phyloP scores from a whole-genome alignment of 306 rosid species.

The Prunus campanulata region DNA sequence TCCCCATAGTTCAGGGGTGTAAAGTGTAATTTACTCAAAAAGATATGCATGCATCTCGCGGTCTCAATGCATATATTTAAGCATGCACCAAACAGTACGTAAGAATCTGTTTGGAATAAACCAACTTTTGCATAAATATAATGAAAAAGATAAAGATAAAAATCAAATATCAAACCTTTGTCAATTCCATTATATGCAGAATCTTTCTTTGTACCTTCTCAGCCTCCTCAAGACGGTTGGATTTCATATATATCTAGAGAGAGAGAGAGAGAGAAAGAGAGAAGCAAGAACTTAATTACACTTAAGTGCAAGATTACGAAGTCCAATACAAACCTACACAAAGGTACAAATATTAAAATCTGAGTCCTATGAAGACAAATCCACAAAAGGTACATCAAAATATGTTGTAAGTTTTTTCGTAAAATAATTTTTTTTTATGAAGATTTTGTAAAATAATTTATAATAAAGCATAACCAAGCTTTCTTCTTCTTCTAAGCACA shows the following conservation, averaged over 20 bases:
- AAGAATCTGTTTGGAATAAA: neutral
- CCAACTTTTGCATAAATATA: neutral
- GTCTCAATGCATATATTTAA: neutral
- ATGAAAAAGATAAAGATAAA: constrained; percentile 22
- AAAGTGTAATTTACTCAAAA: no score
- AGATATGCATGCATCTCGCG: neutral
- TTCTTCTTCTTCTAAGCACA: no score
- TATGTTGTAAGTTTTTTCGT: neutral
- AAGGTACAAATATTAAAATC: no score
- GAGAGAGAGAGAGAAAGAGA: no score
- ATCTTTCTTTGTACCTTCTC: constrained; percentile 79
- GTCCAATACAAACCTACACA: neutral
- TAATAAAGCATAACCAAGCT: no score
- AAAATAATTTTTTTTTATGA: no score
- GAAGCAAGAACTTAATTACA: constrained; percentile 12
- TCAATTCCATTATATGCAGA: constrained; percentile 71
- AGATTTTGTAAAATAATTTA: neutral
- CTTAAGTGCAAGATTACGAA: constrained; percentile 6
- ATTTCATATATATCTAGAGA: constrained; percentile 60
- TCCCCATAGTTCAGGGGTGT: no score
- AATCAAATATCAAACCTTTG: constrained; percentile 46
- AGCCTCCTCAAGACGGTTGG: constrained; percentile 59
- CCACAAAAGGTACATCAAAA: neutral
- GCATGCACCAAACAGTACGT: neutral
- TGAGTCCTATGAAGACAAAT: no score